Evolutionary conservation across 1,139 yeast species (phyloP), one percentile per base, ranked within the genome.

Genomic region (Eremothecium coryli): DNA sequence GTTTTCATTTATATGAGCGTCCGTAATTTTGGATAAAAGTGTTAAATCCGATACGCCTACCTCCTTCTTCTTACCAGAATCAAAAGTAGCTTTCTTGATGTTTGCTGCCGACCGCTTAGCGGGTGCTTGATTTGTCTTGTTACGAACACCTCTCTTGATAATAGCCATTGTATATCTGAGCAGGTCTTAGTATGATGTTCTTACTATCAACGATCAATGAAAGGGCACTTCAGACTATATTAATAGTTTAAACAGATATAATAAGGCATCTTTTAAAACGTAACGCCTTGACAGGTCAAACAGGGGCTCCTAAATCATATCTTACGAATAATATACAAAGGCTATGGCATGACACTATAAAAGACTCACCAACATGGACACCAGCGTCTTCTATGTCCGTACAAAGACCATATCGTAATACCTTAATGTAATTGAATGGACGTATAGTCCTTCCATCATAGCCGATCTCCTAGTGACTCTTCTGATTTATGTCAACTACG

Each of bases 31-130:
- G 21, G 94, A 79, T 42, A 93, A 66, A 41, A 93, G 66, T 0
- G 98, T 93, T 55, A 93, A 68, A 61, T 93, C 99, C 31, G 94
- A 80, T 4, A 93, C 97, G 33, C 99, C 98, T 13, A 90, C 98
- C 59, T 90, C 97, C 60, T 86, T 85, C 70, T 85, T 85, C 62
- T 86, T 86, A 37, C 78, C 68, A 30, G 81, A 63, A 54, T 93
- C 98, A 56, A 86, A 90, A 32, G 86, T 82, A 14, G 97, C 97
- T 64, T 90, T 90, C 55, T 84, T 79, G 50, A 88, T 82, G n/a
- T 45, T 55, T 7, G 18, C 23, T 8, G 31, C 27, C 27, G 73
- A 64, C 43, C 76, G 68, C 53, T 70, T 72, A 14, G 63, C 63
- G n/a, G 65, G 66, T 34, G 60, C 63, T 39, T 68, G 73, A 38